Evolutionary conservation across 2,329 filamentous ascomycete species (phyloP).

Genomic region (Colletotrichum tropicale): DNA sequence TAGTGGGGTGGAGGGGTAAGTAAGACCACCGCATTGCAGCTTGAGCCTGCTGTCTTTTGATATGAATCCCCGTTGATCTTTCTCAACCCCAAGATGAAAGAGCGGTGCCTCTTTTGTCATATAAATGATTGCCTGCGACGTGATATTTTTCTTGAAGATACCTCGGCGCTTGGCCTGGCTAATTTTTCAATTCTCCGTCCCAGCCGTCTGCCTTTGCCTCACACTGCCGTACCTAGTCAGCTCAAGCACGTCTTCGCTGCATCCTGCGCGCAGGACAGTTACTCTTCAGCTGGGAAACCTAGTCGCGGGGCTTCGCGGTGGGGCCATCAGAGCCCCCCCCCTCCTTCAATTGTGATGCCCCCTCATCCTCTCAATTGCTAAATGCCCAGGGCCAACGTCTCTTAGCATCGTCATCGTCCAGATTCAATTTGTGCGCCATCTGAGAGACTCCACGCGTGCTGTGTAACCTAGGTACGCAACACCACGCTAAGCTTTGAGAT

Average conservation of each 20-base stretch:
- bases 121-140: neutral
- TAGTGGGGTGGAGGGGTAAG: neutral
- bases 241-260: neutral
- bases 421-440: neutral
- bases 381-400: neutral
- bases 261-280: neutral
- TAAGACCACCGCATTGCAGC: neutral
- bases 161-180: neutral
- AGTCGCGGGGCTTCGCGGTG: neutral
- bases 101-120: neutral
- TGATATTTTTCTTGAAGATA: neutral
- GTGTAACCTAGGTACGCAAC: neutral
- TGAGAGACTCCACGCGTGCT: neutral
- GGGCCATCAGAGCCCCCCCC: neutral
- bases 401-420: neutral
- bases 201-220: neutral
- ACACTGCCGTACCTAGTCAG: neutral
- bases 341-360: neutral
- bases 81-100: neutral
- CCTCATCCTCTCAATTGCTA: neutral
- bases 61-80: neutral
- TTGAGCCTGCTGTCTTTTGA: neutral
- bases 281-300: neutral
- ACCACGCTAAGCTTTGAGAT: neutral
- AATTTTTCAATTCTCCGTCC: neutral